A percentile compares a stretch with the other conserved stretches of the same genome.
Conservation (phyloP, 2,329 filamentous ascomycete species). For the Gliomastix tumulicola region DNA sequence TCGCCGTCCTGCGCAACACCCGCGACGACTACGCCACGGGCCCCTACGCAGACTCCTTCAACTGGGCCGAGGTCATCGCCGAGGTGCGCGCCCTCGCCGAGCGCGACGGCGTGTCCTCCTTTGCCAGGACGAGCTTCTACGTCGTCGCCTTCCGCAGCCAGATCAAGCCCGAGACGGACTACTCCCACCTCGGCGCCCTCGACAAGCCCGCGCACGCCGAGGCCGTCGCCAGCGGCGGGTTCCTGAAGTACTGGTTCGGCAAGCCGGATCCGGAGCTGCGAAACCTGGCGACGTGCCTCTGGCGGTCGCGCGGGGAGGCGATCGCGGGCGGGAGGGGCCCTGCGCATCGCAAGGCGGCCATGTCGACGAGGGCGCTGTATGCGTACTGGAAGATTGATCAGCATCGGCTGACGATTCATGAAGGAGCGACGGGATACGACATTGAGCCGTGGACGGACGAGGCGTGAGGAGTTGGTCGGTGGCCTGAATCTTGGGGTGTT, state of each 20-base stretch:
- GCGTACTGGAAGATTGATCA: conserved; percentile 66
- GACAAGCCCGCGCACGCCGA: conserved; percentile 77
- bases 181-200: conserved; percentile 60
- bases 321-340: conserved; percentile 50
- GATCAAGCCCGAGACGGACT: conserved; percentile 60
- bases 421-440: conserved; percentile 58
- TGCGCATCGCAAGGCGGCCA: conserved; percentile 59
- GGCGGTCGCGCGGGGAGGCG: conserved; percentile 54
- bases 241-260: conserved; percentile 92
- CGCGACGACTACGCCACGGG: conserved; percentile 70
- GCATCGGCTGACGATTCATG: conserved; percentile 59
- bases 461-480: no score
- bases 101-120: conserved; percentile 34
- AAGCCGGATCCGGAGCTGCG: conserved; percentile 58
- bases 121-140: conserved; percentile 65
- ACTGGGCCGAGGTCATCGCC: conserved; percentile 60
- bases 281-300: conserved; percentile 78
- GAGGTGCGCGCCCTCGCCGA: conserved; percentile 45
- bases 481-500: no score
- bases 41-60: conserved; percentile 67
- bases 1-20: conserved; percentile 56
- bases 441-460: conserved; percentile 59
- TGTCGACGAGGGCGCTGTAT: conserved; percentile 55
- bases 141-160: conserved; percentile 77
- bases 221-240: conserved; percentile 69